These are phyloP conservation scores for Helicocarpus griseus DNA, from an alignment of 2,329 filamentous ascomycete genomes.

Conservation along the genomic window DNA sequence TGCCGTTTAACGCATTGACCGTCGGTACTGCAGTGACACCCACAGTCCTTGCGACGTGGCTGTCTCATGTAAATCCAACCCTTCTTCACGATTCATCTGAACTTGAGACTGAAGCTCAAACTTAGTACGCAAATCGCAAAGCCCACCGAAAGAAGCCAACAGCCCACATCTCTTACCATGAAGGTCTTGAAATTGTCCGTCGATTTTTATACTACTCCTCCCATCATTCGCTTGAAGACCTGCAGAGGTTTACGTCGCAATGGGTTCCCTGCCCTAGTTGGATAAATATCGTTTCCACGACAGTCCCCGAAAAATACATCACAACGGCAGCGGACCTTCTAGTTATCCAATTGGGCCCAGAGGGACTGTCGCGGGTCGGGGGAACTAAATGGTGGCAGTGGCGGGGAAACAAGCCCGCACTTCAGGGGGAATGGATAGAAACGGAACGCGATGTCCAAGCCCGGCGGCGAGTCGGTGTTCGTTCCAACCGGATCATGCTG, in stretches of 20 bases:
- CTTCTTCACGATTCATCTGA: constrained; percentile 1
- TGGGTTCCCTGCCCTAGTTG: constrained; percentile 84
- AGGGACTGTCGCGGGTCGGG: constrained; percentile 66
- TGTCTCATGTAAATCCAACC: constrained; percentile 62
- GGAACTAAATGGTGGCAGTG: constrained; percentile 86
- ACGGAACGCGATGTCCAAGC: constrained; percentile 75
- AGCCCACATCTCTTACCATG: constrained; percentile 85
- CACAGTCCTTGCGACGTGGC: constrained; percentile 73
- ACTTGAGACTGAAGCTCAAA: constrained; percentile 7
- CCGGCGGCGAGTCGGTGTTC: constrained; percentile 52
- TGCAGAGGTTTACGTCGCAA: constrained; percentile 84
- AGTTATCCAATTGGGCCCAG: constrained; percentile 62
- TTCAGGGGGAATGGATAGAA: constrained; percentile 91
- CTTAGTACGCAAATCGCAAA: constrained; percentile 74
- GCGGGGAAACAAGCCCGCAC: constrained; percentile 52
- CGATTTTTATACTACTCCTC: constrained; percentile 78
- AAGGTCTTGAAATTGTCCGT: constrained; percentile 78
- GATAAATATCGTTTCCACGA: constrained; percentile 66
- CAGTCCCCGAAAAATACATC: constrained; percentile 56
- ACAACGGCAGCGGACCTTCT: constrained; percentile 57
- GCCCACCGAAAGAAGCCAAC: constrained; percentile 69
- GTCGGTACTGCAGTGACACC: constrained; percentile 79
- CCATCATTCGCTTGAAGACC: constrained; percentile 81
- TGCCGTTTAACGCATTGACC: constrained; percentile 68
- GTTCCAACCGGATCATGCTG: constrained; percentile 69